Base-by-base conservation (phyloP, 2,329 filamentous ascomycete species). In the Penicillium frequentans region DNA sequence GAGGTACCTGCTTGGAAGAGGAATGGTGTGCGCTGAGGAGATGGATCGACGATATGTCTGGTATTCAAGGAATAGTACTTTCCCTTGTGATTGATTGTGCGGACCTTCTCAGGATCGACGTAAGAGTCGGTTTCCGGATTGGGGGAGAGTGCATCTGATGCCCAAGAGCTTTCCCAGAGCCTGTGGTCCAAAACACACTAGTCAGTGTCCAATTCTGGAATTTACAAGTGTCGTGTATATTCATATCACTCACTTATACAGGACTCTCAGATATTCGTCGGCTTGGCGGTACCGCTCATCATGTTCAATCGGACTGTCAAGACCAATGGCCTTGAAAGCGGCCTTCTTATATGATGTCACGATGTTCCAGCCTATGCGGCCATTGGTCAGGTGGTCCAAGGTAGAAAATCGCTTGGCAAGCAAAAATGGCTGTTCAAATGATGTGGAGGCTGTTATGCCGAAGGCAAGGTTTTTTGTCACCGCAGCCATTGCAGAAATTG, bases 401-500 rank as follows among this genome's bases (percentile, higher is more conserved):
- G 83, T 86, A 0, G 83, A 86, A 54, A 88, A 86, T 0, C 84
- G 75, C 66, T 86, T 86, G 0, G 85, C 86, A 1, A 88, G 73
- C 1, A 86, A 69, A 56, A 86, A 88, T 0, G 85, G 85, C 0
- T 83, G 82, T 59, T 87, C 84, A 56, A 86, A 88, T 0, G 83
- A 83, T 2, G 85, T 87, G 0, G 83, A 85, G 0, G 84, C 82
- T 0, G 85, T 88, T 58, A 89, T 85, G 1, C 80, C 86, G 61
- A 88, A 88, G 0, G 79, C 77, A 3, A 88, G 74, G 50, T 23
- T 23, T 23, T 86, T 85, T 71, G 86, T 88, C 29, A 86, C 85
- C 0, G 85, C 84, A 3, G 85, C 86, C 86, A 88, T 88, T 31
- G 86, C 85, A 3, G 80, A 81, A 54, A 88, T 86, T 3, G 84